Conservation (phyloP, 192 early-diverging fungal species). For the Linnemannia elongata region DNA sequence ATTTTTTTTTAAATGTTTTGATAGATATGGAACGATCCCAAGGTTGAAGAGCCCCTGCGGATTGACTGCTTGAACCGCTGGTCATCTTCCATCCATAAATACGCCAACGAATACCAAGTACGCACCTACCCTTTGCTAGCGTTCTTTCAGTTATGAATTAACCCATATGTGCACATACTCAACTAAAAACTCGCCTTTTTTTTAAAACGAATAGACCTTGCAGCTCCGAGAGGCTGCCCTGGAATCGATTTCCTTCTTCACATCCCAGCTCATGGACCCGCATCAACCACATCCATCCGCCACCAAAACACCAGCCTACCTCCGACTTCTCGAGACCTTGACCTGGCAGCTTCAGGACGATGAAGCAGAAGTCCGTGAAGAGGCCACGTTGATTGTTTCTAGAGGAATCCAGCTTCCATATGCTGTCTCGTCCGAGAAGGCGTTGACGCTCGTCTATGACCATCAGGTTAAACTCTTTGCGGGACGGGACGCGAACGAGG, state of each 20-base stretch:
- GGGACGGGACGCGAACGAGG: constrained; percentile 23
- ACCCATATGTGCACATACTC: not conserved
- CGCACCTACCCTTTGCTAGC: not conserved
- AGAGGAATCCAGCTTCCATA: constrained; percentile 68
- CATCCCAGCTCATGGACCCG: constrained; percentile 53
- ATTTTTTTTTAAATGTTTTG: constrained; percentile 17
- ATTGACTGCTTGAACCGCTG: constrained; percentile 58
- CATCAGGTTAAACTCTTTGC: constrained; percentile 55
- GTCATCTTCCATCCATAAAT: constrained; percentile 54
- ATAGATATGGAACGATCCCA: constrained; percentile 48
- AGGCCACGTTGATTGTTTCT: constrained; percentile 71
- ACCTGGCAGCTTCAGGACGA: constrained; percentile 81
- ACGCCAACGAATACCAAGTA: constrained; percentile 63
- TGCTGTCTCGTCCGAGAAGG: constrained; percentile 69
- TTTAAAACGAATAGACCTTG: constrained; percentile 56
- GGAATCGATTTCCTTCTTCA: constrained; percentile 58
- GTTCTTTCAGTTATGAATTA: no score
- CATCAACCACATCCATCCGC: constrained; percentile 56
- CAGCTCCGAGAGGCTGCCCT: constrained; percentile 68
- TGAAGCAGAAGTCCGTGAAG: constrained; percentile 81
- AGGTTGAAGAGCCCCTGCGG: constrained; percentile 21
- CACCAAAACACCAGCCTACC: constrained; percentile 49
- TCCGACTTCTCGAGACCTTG: constrained; percentile 59
- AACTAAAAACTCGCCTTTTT: not conserved
- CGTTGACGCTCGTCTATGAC: constrained; percentile 59